These are phyloP conservation scores for Parasarocladium wereldwijsianum DNA, from an alignment of 2,329 filamentous ascomycete genomes.

Conservation along the genomic window DNA sequence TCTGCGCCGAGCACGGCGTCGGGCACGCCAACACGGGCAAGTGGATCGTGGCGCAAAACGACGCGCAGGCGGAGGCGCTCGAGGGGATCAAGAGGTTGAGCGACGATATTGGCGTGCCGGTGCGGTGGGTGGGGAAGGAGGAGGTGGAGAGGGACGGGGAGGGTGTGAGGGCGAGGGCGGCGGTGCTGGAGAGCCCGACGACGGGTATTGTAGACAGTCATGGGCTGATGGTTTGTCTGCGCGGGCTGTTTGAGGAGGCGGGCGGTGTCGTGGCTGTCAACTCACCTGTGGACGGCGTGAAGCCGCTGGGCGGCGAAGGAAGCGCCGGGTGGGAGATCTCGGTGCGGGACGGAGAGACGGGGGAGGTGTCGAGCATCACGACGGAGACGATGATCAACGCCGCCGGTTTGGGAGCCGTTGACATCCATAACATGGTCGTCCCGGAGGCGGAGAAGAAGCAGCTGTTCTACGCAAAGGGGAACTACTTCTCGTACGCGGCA, in stretches of 20 bases:
- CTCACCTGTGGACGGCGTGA: constrained; percentile 48
- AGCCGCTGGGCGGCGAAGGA: constrained; percentile 31
- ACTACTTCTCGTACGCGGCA: constrained; percentile 75
- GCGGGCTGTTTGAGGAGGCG: constrained; percentile 59
- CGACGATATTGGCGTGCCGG: constrained; percentile 42
- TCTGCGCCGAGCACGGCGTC: constrained; percentile 55
- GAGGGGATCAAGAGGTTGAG: constrained; percentile 34
- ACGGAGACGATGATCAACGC: constrained; percentile 70
- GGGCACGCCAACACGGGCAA: constrained; percentile 67
- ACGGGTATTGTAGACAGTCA: constrained; percentile 91
- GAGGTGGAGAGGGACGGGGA: constrained; percentile 58
- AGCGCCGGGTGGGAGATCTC: constrained; percentile 54
- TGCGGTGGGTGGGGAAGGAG: constrained; percentile 47
- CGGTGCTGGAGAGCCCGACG: constrained; percentile 67
- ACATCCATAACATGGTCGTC: constrained; percentile 70
- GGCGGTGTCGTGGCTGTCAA: constrained; percentile 63
- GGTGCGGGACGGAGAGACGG: constrained; percentile 29
- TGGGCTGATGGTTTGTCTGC: constrained; percentile 65
- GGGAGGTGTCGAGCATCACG: constrained; percentile 45
- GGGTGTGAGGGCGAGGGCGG: constrained; percentile 54
- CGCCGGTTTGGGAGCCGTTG: constrained; percentile 65
- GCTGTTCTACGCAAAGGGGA: constrained; percentile 82
- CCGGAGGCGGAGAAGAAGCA: constrained; percentile 37
- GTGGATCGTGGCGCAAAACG: constrained; percentile 86
- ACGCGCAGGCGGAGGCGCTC: constrained; percentile 49